Conservation (phyloP, 306 rosid genomes). For the Cicer yamashitae region DNA sequence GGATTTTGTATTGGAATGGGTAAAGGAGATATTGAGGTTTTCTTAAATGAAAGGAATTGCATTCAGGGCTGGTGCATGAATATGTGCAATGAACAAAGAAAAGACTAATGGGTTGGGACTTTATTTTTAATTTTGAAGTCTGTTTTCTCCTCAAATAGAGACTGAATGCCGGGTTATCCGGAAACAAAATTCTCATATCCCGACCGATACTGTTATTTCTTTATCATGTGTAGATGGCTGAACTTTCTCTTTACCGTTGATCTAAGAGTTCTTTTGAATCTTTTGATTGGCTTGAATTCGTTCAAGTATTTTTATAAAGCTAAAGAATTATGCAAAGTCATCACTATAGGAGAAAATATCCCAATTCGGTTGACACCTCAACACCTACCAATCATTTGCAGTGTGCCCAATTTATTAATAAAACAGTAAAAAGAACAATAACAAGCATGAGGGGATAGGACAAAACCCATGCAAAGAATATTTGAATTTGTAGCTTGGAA, state of each 20-base stretch:
- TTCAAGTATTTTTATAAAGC: background rate
- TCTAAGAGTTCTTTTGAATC: constrained; percentile 1
- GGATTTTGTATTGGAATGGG: constrained; percentile 1
- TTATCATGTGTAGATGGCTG: background rate
- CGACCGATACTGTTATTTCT: background rate
- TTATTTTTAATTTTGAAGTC: background rate
- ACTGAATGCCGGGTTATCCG: background rate
- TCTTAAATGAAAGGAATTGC: background rate
- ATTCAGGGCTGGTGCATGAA: constrained; percentile 9
- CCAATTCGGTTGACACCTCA: background rate
- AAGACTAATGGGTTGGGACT: constrained; percentile 3
- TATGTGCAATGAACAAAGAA: constrained; percentile 28
- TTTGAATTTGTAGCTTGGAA: background rate
- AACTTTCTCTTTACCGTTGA: constrained; percentile 24
- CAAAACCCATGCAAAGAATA: background rate
- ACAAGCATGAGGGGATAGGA: background rate
- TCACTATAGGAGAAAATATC: background rate
- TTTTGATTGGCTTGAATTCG: constrained; percentile 20
- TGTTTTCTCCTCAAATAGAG: background rate
- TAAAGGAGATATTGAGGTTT: constrained; percentile 15
- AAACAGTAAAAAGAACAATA: background rate
- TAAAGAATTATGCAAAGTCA: background rate
- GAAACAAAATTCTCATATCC: background rate
- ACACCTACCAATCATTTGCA: background rate
- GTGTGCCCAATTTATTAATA: background rate